Evolutionary conservation across 2,329 filamentous ascomycete species (phyloP).

Genomic region (Massarina eburnea): DNA sequence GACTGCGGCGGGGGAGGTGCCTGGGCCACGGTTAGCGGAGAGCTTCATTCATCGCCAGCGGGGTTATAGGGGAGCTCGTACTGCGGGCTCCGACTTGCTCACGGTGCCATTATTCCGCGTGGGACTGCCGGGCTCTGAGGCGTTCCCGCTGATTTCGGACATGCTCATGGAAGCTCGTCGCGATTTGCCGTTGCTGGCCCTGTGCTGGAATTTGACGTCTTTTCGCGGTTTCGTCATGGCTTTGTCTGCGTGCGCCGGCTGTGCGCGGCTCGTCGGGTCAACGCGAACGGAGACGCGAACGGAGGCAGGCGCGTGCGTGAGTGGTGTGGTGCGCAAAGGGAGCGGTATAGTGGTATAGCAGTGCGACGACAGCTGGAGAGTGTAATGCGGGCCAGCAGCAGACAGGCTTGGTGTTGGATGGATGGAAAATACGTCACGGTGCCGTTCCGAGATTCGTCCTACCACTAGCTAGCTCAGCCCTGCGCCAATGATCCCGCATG

Average conservation of each 20-base stretch:
- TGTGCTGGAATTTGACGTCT: constrained; percentile 62
- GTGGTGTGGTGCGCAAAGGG: neutral
- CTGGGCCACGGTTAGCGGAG: constrained; percentile 27
- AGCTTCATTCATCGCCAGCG: constrained; percentile 1
- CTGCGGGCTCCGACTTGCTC: constrained; percentile 19
- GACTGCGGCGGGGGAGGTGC: constrained; percentile 47
- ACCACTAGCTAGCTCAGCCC: too few species aligned
- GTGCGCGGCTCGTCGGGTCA: constrained; percentile 6
- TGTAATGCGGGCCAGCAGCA: neutral
- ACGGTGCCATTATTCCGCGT: constrained; percentile 45
- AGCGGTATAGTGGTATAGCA: neutral
- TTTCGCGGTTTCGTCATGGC: constrained; percentile 50
- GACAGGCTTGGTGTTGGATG: neutral
- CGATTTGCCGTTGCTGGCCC: constrained; percentile 52
- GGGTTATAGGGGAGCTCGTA: constrained; percentile 4
- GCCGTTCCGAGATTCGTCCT: constrained; percentile 2
- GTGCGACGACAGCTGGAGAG: neutral
- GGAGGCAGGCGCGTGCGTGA: neutral
- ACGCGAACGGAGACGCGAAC: neutral
- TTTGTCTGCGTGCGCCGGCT: constrained; percentile 1
- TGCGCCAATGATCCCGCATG: neutral
- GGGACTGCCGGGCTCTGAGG: constrained; percentile 55
- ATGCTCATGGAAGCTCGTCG: constrained; percentile 69
- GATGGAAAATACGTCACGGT: constrained; percentile 2
- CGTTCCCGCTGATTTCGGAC: constrained; percentile 68